Percentiles rank a stretch among this genome's conserved stretches.
These are phyloP conservation scores for Xylariaceae sp. DNA, from an alignment of 2,329 filamentous ascomycete species.

Conservation along the genomic window DNA sequence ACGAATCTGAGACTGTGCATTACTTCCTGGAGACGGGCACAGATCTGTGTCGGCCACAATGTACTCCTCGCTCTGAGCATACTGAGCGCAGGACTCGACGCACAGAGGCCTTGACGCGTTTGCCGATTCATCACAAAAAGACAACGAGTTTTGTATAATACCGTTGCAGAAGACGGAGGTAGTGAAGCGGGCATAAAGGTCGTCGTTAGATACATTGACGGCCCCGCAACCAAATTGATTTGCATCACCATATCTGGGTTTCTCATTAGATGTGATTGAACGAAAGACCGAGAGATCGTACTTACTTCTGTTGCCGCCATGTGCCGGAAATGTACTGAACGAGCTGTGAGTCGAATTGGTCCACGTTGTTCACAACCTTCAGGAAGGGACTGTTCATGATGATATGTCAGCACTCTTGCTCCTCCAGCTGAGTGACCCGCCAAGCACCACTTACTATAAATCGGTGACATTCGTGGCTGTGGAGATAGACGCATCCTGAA, in stretches of 20 bases:
- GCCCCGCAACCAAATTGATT: conserved; percentile 74
- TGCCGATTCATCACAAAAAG: conserved; percentile 62
- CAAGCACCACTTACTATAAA: conserved; percentile 21
- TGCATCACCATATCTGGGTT: conserved; percentile 61
- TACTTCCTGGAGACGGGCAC: conserved; percentile 62
- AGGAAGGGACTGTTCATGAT: conserved; percentile 69
- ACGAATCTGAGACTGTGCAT: conserved; percentile 73
- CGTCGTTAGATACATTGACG: conserved; percentile 71
- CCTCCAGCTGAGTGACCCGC: conserved; percentile 1
- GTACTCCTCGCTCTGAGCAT: conserved; percentile 82
- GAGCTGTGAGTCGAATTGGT: conserved; percentile 75
- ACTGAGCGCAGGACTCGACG: conserved; percentile 82
- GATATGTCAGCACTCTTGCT: conserved; percentile 6
- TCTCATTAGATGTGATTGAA: background rate
- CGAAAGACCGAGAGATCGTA: conserved; percentile 6
- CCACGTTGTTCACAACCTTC: conserved; percentile 68
- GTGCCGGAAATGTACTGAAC: conserved; percentile 66
- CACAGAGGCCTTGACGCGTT: conserved; percentile 71
- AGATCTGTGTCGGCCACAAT: conserved; percentile 70
- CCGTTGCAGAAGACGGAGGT: conserved; percentile 89
- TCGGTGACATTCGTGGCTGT: conserved; percentile 28
- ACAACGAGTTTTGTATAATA: conserved; percentile 84
- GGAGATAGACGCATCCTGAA: conserved; percentile 35
- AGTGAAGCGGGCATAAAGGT: conserved; percentile 89
- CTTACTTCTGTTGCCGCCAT: conserved; percentile 77